Percentiles rank a stretch among this genome's conserved stretches.
Conservation (phyloP, 2,329 filamentous ascomycete genomes). For the Dactylellina haptotyla region DNA sequence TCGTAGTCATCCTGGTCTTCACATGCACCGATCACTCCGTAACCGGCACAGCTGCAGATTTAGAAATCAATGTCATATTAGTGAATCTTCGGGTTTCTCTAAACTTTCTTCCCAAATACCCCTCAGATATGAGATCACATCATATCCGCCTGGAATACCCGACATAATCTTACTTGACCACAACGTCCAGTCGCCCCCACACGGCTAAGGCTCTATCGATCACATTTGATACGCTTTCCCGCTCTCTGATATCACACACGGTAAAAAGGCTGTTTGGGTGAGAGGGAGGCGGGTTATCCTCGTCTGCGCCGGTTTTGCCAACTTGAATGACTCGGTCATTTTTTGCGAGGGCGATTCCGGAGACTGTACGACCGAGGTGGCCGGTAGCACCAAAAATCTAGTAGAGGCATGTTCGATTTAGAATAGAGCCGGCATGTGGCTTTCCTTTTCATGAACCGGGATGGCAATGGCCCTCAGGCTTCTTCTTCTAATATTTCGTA, state of each 20-base stretch:
- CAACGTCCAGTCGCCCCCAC: conserved; percentile 85
- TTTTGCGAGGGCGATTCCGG: conserved; percentile 80
- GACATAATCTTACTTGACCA: conserved; percentile 72
- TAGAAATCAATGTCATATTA: conserved; percentile 8
- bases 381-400: conserved; percentile 93
- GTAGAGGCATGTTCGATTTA: not conserved
- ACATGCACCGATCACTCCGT: conserved; percentile 90
- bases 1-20: conserved; percentile 98
- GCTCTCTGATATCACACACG: conserved; percentile 88
- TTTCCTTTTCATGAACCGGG: too few species aligned
- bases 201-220: conserved; percentile 75
- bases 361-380: conserved; percentile 91
- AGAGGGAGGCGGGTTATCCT: conserved; percentile 75
- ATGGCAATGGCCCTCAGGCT: not conserved
- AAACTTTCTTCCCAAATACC: conserved; percentile 3
- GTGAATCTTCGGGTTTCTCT: not conserved
- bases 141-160: not conserved
- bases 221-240: conserved; percentile 78
- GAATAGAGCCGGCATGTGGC: too few species aligned
- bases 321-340: conserved; percentile 88
- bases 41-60: conserved; percentile 75
- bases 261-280: conserved; percentile 78
- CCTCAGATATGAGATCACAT: conserved; percentile 17
- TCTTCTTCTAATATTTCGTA: not conserved
- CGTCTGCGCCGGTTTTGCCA: conserved; percentile 73